phyloP scores from a whole-genome alignment of 1,139 yeast genomes.

The Petasospora fabianii region DNA sequence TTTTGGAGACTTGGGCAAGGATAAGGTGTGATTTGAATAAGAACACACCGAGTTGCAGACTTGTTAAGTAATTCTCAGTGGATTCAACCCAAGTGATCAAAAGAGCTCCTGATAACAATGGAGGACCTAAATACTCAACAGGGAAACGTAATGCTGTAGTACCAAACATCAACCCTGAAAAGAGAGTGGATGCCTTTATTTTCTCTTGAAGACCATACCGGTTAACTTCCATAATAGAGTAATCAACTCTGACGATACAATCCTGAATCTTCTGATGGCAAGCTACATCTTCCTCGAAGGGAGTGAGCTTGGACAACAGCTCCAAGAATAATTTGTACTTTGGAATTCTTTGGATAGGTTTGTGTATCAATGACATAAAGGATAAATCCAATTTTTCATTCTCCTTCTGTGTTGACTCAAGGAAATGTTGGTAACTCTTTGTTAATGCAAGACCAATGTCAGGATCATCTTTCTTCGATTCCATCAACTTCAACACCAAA shows the following conservation, averaged over 20 bases:
- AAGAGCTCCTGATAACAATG: constrained; percentile 39
- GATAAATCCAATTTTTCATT: constrained; percentile 40
- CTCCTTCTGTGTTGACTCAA: constrained; percentile 41
- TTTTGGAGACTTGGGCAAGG: constrained; percentile 28
- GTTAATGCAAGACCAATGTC: constrained; percentile 24
- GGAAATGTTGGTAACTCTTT: constrained; percentile 37
- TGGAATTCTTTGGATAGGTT: constrained; percentile 49
- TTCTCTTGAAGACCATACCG: constrained; percentile 26
- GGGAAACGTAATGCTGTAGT: constrained; percentile 23
- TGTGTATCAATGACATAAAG: constrained; percentile 47
- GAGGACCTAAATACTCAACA: constrained; percentile 40
- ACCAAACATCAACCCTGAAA: constrained; percentile 17
- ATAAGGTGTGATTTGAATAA: constrained; percentile 52
- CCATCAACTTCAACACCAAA: constrained; percentile 37
- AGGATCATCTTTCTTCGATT: constrained; percentile 30
- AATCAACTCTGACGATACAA: constrained; percentile 24
- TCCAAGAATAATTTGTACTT: constrained; percentile 50
- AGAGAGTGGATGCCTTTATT: constrained; percentile 15
- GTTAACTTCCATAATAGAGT: constrained; percentile 23
- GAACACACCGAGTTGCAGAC: constrained; percentile 37
- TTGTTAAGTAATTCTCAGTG: constrained; percentile 24
- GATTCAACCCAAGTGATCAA: constrained; percentile 36
- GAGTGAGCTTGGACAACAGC: constrained; percentile 32
- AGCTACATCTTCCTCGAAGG: constrained; percentile 21
- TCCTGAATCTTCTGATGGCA: constrained; percentile 22